Evolutionary conservation across 169 alveolate genomes (phyloP).

Genomic region (Babesia ovata): DNA sequence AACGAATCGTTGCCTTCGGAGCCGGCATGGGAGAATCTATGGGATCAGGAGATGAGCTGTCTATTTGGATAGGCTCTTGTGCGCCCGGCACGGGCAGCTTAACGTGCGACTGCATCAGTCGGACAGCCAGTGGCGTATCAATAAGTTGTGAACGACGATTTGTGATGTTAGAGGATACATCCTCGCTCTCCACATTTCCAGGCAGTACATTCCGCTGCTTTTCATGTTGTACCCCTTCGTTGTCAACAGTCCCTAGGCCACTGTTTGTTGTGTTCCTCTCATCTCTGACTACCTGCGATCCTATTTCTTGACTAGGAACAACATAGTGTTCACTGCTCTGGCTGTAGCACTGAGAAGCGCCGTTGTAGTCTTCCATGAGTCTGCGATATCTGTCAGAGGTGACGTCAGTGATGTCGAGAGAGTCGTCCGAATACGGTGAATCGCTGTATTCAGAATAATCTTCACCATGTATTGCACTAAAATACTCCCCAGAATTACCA

Average conservation of each 20-base stretch:
- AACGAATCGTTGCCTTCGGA: background rate
- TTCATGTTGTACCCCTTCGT: background rate
- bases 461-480: too few species aligned
- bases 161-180: too few species aligned
- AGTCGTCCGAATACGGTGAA: too few species aligned
- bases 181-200: too few species aligned
- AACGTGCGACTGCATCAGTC: background rate
- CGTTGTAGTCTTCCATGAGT: slow-evolving; percentile 5
- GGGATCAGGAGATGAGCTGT: background rate
- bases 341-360: slow-evolving; percentile 23
- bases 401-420: background rate
- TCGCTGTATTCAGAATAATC: too few species aligned
- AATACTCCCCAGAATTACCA: too few species aligned
- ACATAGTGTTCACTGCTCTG: background rate
- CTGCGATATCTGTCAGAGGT: slow-evolving; percentile 33
- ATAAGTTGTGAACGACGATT: background rate
- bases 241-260: background rate
- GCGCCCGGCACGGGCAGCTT: background rate
- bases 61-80: slow-evolving; percentile 5
- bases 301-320: background rate
- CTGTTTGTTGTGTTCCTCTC: background rate
- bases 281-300: background rate
- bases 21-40: background rate
- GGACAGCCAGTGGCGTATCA: background rate
- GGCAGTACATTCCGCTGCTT: background rate